Conservation (phyloP, 2,329 filamentous ascomycete genomes). For the Fusarium sp. region DNA sequence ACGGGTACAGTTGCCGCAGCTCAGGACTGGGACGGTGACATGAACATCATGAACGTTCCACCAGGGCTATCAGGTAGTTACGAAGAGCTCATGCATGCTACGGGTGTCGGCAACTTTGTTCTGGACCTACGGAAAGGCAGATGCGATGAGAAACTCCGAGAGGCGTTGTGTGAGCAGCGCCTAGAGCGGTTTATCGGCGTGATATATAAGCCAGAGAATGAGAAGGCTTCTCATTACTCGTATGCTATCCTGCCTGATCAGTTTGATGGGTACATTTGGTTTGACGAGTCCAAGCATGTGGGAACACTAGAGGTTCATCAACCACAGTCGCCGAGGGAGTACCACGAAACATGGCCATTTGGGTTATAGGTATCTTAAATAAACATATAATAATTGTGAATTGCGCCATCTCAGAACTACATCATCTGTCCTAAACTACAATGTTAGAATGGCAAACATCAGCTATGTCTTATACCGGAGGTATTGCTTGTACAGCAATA, state of each 20-base stretch:
- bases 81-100: conserved; percentile 31
- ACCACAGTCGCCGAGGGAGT: conserved; percentile 25
- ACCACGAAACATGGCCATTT: conserved; percentile 35
- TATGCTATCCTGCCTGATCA: conserved; percentile 24
- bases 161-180: conserved; percentile 5
- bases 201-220: conserved; percentile 25
- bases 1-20: conserved; percentile 30
- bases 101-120: conserved; percentile 24
- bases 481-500: too few species aligned
- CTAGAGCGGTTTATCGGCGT: conserved; percentile 36
- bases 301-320: conserved; percentile 30
- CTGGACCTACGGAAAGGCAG: conserved; percentile 20
- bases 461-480: too few species aligned
- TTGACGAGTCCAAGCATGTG: conserved; percentile 33
- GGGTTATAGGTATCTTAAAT: conserved; percentile 1
- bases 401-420: background rate
- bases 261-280: conserved; percentile 35
- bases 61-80: conserved; percentile 25
- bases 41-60: conserved; percentile 29
- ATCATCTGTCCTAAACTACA: background rate
- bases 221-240: conserved; percentile 35
- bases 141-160: conserved; percentile 20
- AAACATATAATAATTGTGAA: background rate
- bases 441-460: background rate
- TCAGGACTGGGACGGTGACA: conserved; percentile 29